Percentiles rank a stretch among this genome's conserved stretches.
Conservation (phyloP, 371 early-diverging fungal species). For the Apophysomyces elegans region DNA sequence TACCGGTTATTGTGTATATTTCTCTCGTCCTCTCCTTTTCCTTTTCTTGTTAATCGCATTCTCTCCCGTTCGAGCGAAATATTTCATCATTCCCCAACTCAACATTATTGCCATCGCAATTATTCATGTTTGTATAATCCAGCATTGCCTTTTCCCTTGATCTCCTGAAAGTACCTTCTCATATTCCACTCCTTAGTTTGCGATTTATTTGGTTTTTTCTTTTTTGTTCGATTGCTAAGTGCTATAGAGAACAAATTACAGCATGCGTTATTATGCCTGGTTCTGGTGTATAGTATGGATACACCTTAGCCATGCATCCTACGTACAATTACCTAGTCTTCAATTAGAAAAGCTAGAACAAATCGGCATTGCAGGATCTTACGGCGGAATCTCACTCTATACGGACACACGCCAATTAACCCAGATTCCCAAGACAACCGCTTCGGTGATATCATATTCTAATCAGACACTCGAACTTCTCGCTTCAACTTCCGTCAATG, state of each 20-base stretch:
- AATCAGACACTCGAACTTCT: slow-evolving; percentile 44
- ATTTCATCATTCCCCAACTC: background rate
- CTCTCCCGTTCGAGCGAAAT: background rate
- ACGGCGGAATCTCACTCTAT: slow-evolving; percentile 47
- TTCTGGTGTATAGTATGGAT: slow-evolving; percentile 9
- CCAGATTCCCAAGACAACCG: slow-evolving; percentile 34
- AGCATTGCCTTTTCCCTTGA: background rate
- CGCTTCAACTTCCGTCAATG: slow-evolving; percentile 37
- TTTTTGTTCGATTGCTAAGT: slow-evolving; percentile 4
- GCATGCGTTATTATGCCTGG: slow-evolving; percentile 11
- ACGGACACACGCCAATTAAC: slow-evolving; percentile 45
- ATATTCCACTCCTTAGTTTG: slow-evolving; percentile 11
- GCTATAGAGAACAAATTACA: background rate
- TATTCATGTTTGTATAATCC: slow-evolving; percentile 4
- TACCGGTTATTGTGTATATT: slow-evolving; percentile 1
- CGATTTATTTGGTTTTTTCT: background rate
- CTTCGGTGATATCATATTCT: slow-evolving; percentile 36
- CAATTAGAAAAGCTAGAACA: slow-evolving; percentile 38
- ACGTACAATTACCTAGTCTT: slow-evolving; percentile 40
- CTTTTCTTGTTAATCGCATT: background rate
- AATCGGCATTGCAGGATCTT: slow-evolving; percentile 47
- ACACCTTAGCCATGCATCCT: slow-evolving; percentile 21
- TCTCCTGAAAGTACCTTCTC: slow-evolving; percentile 11
- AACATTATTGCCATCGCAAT: background rate
- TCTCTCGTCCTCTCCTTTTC: slow-evolving; percentile 12